These are phyloP conservation scores for Phytopythium cucurbitacearum DNA, from an alignment of 352 stramenopile species.

Conservation along the genomic window DNA sequence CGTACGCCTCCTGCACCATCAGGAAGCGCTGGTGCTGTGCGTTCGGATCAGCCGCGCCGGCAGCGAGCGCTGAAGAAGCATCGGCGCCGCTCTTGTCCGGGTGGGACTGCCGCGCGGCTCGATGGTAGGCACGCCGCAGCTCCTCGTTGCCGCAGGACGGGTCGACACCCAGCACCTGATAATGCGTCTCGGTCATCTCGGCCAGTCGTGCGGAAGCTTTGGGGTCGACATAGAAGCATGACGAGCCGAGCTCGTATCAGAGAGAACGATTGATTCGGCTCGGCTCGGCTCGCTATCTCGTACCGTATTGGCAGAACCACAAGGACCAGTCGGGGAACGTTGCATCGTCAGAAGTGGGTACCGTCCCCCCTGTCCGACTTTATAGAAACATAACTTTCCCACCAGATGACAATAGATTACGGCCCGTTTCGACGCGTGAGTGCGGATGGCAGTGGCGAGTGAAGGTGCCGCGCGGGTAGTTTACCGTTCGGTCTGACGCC, in stretches of 20 bases:
- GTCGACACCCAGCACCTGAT: constrained; percentile 49
- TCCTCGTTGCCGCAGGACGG: constrained; percentile 46
- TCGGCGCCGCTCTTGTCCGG: constrained; percentile 47
- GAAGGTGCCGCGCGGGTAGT: not conserved
- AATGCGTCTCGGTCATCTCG: constrained; percentile 17
- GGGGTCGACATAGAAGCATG: too few relatives aligned
- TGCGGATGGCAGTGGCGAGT: not conserved
- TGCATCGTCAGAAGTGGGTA: not conserved
- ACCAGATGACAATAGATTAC: too few relatives aligned
- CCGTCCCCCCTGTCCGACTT: too few relatives aligned
- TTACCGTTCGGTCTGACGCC: too few relatives aligned
- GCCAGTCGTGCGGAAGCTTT: too few relatives aligned
- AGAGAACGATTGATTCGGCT: not conserved
- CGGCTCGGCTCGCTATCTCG: not conserved
- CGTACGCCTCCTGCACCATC: constrained; percentile 62
- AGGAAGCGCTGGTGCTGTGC: constrained; percentile 36
- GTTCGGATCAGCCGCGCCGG: not conserved
- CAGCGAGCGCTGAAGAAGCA: not conserved
- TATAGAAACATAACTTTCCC: too few relatives aligned
- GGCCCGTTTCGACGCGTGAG: too few relatives aligned
- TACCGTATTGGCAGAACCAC: constrained; percentile 6
- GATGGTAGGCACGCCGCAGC: constrained; percentile 69
- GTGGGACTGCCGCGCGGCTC: constrained; percentile 46
- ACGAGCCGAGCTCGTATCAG: too few relatives aligned
- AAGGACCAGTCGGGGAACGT: constrained; percentile 21